Evolutionary conservation across 306 rosid species (phyloP), one percentile per base, ranked within the genome.

Genomic region (Pterocarpus santalinus): DNA sequence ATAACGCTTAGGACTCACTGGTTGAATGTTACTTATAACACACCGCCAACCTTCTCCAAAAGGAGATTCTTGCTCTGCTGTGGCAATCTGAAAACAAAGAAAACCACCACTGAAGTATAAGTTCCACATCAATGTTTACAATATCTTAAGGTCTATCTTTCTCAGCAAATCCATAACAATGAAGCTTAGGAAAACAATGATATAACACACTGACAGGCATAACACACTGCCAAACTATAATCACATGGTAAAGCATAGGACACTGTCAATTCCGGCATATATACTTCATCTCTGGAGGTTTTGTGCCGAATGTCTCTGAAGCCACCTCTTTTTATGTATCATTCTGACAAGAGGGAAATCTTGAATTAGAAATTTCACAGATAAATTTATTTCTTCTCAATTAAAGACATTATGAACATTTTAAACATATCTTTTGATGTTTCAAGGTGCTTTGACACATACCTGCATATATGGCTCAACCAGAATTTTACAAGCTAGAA

Each of bases 101-200:
- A 1, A 80, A 83, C 80, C 90, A 69, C 91, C 90, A 91, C 32
- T 84, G 83, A 49, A 69, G 83, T 13, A 92, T 85, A 44, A 88
- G 86, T 41, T 87, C 88, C 84, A 90, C 65, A 69, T 85, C 90
- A 15, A 87, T 87, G 85, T 88, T 90, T 49, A 85, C 88, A 57
- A 88, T 90, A 80, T 90, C 88, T 16, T 70, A 88, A 16, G 85
- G 81, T 67, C 89, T 90, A 82, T 88, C 71, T 44, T 89, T 87
- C 86, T 86, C 97, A 9, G 92, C 87, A 74, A 90, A 90, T 75
- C 92, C 92, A 9, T 88, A 88, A 67, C 89, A 82, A 78, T 90
- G 91, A 77, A 85, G 92, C 78, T 35, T 66, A 39, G 34, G 22
- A 17, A 67, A 47, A 17, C 9, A 67, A 17, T 11, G 56, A 32